These are phyloP conservation scores for Bolboschoenoplectus hybrid DNA, from an alignment of 202 grass and related monocot genomes.

Conservation along the genomic window DNA sequence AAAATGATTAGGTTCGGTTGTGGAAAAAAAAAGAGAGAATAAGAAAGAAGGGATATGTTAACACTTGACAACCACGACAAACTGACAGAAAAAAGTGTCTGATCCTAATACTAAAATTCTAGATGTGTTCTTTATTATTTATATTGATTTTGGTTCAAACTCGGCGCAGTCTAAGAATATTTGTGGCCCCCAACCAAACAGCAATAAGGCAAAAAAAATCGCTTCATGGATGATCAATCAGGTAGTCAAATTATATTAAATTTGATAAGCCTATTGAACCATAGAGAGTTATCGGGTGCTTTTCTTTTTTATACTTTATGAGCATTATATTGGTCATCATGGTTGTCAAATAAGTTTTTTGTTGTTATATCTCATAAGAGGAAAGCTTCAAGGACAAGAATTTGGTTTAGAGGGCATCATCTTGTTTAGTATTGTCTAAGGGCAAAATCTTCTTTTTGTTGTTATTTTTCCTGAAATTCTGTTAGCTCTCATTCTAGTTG, in stretches of 20 bases:
- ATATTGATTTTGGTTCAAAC: conserved; percentile 3
- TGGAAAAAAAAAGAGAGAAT: neutral
- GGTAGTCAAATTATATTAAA: neutral
- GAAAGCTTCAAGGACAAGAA: neutral
- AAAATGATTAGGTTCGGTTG: conserved; percentile 5
- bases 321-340: neutral
- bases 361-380: conserved; percentile 12
- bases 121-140: neutral
- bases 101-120: conserved; percentile 30
- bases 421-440: neutral
- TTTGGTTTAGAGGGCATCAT: neutral
- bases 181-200: neutral
- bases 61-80: neutral
- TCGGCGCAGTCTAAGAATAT: neutral
- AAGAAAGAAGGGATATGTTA: neutral
- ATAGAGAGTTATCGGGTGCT: neutral
- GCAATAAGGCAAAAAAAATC: neutral
- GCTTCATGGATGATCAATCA: neutral
- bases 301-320: neutral
- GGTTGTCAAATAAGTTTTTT: neutral
- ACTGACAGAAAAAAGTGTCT: neutral
- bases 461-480: conserved; percentile 28
- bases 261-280: neutral
- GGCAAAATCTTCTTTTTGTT: neutral
- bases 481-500: conserved; percentile 17